phyloP scores from a whole-genome alignment of 1,284 basidiomycete species.

The Trametes versicolor region DNA sequence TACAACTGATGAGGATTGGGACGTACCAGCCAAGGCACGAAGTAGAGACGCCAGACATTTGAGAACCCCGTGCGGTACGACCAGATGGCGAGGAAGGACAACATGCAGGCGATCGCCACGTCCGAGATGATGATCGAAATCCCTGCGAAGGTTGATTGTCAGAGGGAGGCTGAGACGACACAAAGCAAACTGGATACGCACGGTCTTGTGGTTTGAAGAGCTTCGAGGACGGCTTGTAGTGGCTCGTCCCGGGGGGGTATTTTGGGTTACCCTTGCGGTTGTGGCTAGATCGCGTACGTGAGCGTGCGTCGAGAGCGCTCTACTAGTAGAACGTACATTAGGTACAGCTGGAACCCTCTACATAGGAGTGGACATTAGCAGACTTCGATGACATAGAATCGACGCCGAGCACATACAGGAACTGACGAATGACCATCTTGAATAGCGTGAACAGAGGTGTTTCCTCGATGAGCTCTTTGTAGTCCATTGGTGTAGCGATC shows the following conservation, averaged over 20 bases:
- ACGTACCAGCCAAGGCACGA: conserved; percentile 63
- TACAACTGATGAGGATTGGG: neutral
- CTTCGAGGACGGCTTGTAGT: conserved; percentile 45
- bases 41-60: conserved; percentile 50
- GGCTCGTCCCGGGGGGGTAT: conserved; percentile 48
- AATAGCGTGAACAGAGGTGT: conserved; percentile 66
- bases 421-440: conserved; percentile 62
- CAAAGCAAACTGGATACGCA: conserved; percentile 11
- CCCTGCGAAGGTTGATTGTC: conserved; percentile 28
- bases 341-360: conserved; percentile 49
- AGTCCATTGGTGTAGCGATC: conserved; percentile 44
- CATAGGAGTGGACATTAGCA: conserved; percentile 13
- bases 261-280: conserved; percentile 49
- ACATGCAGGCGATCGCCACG: conserved; percentile 59
- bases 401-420: conserved; percentile 44
- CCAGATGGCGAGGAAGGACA: conserved; percentile 56
- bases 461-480: conserved; percentile 52
- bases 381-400: conserved; percentile 1
- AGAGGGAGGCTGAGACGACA: neutral
- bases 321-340: conserved; percentile 38
- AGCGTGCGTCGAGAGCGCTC: neutral
- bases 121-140: conserved; percentile 62
- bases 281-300: conserved; percentile 31
- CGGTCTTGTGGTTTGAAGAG: conserved; percentile 47
- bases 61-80: conserved; percentile 40